Conservation (phyloP, 768 basidiomycete genomes). For the Trichaptum fuscoviolaceum region DNA sequence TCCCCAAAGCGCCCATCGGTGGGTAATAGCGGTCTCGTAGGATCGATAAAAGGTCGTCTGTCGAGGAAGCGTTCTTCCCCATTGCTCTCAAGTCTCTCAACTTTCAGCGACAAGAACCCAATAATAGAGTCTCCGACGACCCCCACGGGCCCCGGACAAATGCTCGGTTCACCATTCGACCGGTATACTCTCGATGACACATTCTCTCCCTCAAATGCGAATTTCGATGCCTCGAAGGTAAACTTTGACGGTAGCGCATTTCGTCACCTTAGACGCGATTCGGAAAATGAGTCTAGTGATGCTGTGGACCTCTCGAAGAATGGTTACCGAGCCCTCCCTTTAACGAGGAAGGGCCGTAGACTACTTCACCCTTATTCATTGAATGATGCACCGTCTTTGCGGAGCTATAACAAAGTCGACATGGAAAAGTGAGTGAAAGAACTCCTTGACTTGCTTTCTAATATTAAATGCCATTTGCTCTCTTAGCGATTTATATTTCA, state of each 20-base stretch:
- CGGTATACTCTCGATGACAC: not conserved
- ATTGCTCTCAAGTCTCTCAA: not conserved
- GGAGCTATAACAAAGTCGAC: conserved; percentile 51
- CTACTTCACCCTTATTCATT: conserved; percentile 46
- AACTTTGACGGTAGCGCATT: not conserved
- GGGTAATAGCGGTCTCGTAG: not conserved
- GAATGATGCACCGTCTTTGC: conserved; percentile 56
- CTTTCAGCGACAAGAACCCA: not conserved
- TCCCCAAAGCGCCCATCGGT: not conserved
- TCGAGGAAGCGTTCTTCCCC: not conserved
- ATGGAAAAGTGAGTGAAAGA: conserved; percentile 50
- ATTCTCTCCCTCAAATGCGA: not conserved
- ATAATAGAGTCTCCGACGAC: not conserved
- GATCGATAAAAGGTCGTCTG: not conserved
- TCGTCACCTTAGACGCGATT: not conserved
- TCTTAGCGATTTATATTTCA: conserved; percentile 54
- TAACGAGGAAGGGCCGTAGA: not conserved
- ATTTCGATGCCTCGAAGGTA: not conserved
- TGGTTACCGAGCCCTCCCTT: conserved; percentile 1
- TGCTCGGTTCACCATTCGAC: not conserved
- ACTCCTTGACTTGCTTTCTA: conserved; percentile 6
- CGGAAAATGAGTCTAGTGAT: not conserved
- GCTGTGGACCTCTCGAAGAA: not conserved
- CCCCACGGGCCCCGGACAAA: not conserved
- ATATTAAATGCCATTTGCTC: conserved; percentile 11